Evolutionary conservation across 495 filamentous ascomycete genomes (phyloP), one percentile per base, ranked within the genome.

Genomic region (Filosporella fistucella): DNA sequence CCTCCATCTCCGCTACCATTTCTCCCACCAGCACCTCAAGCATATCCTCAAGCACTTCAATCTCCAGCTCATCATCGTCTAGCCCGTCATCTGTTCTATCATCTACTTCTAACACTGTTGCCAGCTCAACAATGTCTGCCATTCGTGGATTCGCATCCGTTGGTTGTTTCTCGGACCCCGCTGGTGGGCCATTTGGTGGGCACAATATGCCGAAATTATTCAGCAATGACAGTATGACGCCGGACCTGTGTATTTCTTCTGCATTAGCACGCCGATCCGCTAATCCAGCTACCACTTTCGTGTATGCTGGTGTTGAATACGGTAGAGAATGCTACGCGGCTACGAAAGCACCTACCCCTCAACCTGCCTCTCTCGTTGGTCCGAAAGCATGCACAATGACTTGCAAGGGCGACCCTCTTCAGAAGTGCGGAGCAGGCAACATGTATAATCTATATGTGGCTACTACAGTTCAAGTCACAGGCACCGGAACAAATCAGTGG

Each of bases 391-490:
- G 62, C 39, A 54, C 49, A 12, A 60, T 54, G 45, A 38, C 56
- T 6, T 67, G 64, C 38, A 55, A 46, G n/a, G 56, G 56, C 0
- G 54, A 65, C 33, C 10, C 38, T n/a, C 54, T 32, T 1, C 41
- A 56, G 26, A 64, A 52, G 25, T 67, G 64, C 30, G 63, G 64
- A 18, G 49, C 23, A 0, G 44, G 52, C 21, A 49, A 38, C 18
- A 42, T 45, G 28, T 42, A 55, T 40, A 55, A 49, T 42, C 28
- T 63, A 8, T 61, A 54, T 16, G 57, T 47, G n/a, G 32, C 44
- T 14, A 54, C 51, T 10, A 29, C 17, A 1, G 44, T 25, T 13
- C 47, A 42, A 18, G 29, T 47, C 29, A 54, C 30, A 6, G 40
- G 40, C 2, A 51, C 48, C 12, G 39, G 16, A 12, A 45, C 16